Conservation (phyloP, 2,329 filamentous ascomycete species). For the Sporothrix protearum region DNA sequence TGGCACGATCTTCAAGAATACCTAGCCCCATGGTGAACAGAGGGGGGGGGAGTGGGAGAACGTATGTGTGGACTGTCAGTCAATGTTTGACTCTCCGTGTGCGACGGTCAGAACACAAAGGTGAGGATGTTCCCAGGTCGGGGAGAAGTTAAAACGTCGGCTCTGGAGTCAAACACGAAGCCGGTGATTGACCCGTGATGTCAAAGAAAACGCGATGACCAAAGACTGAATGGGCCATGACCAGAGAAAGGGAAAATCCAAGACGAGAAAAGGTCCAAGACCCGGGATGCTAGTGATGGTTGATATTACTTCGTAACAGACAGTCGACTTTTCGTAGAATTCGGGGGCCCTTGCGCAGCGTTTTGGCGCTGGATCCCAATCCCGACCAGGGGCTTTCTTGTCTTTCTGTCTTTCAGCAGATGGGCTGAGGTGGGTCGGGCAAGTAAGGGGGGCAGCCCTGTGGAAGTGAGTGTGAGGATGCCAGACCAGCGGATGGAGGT, state of each 20-base stretch:
- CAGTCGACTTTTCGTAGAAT: background rate
- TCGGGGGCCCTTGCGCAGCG: background rate
- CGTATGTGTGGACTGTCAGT: background rate
- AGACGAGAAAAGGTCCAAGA: background rate
- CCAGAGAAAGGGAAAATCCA: background rate
- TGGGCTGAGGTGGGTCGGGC: background rate
- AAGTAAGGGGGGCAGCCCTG: background rate
- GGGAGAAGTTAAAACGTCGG: background rate
- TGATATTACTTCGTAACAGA: too few species aligned
- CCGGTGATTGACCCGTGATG: background rate
- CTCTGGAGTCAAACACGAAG: background rate
- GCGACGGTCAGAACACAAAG: background rate
- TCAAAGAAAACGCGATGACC: background rate
- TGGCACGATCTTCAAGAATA: slow-evolving; percentile 64
- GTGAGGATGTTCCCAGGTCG: background rate
- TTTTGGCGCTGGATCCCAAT: background rate
- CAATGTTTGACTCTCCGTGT: background rate
- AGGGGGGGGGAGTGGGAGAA: background rate
- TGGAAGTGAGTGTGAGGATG: background rate
- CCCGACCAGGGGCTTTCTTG: background rate
- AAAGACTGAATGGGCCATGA: background rate
- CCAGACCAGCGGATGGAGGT: background rate
- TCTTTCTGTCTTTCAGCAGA: background rate
- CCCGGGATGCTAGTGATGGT: slow-evolving; percentile 11
- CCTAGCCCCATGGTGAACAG: slow-evolving; percentile 60